Evolutionary conservation across 208 protist genomes (phyloP), one percentile per base, ranked within the genome.

Genomic region (Wallacemonas sp.): DNA sequence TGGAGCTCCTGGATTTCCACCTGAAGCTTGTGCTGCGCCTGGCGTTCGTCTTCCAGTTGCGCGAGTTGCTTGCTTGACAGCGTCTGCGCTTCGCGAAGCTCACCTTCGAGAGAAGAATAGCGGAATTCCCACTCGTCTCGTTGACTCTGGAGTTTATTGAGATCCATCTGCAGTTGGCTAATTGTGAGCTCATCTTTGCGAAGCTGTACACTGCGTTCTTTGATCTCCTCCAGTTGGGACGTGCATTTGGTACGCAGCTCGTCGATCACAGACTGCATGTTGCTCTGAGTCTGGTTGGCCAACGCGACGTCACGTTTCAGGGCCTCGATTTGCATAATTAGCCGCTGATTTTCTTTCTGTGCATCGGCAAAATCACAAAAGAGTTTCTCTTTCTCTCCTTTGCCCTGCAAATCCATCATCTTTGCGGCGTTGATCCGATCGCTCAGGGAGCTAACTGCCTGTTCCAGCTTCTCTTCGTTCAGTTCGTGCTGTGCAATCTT

Each of bases 341-440:
- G 68, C 1, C 81, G 73, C 27, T 85, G 77, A 6, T 68, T 85
- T 39, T 89, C 76, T 42, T 87, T 89, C 46, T 74, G 69, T 1
- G 53, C 57, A 46, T 89, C 83, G 15, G 24, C 26, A 32, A 93
- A 10, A 39, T 93, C 76, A 54, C 83, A 85, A n/a, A 68, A 74
- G 33, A 87, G 41, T 58, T 78, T 81, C 38, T 90, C 83, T 17
- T 81, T 78, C n/a, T 79, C 70, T 6, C 80, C 70, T 44, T 84
- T 89, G 9, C 72, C 81, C 46, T 82, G 76, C 9, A 93, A 54
- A 37, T 79, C 85, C n/a, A 81, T 33, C 78, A 88, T 78, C 57
- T 89, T 92, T 17, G 63, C 72, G 2, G 79, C 80, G 63, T 89
- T 91, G 33, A 91, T 65, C 9, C 78, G 76, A 45, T 94, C 83